Percentiles rank a stretch among this genome's conserved stretches.
phyloP scores from a whole-genome alignment of 169 alveolate genomes.

The Hepatocystis sp. region DNA sequence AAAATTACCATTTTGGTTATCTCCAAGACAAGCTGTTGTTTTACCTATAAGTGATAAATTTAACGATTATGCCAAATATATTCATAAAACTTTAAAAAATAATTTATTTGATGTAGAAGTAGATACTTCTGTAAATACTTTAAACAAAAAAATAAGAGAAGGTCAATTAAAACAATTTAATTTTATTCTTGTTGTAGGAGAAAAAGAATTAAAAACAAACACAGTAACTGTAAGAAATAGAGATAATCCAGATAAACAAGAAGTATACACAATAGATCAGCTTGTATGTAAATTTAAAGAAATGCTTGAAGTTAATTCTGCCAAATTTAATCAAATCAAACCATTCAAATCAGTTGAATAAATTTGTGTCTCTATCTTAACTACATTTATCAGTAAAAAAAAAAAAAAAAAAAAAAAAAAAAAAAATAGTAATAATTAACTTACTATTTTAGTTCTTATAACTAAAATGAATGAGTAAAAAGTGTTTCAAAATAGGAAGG shows the following conservation, averaged over 20 bases:
- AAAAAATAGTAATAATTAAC: too few species aligned
- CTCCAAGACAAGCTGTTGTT: conserved; percentile 97
- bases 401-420: too few species aligned
- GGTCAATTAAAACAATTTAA: conserved; percentile 96
- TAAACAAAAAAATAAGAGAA: conserved; percentile 96
- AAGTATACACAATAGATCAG: conserved; percentile 80
- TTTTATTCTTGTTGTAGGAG: conserved; percentile 97
- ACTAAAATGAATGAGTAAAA: too few species aligned
- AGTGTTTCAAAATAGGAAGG: too few species aligned
- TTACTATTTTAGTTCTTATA: too few species aligned
- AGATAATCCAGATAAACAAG: conserved; percentile 85
- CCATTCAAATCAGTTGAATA: conserved; percentile 1
- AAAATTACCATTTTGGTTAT: conserved; percentile 99
- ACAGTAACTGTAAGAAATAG: conserved; percentile 92
- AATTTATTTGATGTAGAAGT: conserved; percentile 89
- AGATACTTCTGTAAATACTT: conserved; percentile 93
- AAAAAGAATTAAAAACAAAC: conserved; percentile 92
- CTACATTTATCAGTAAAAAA: too few species aligned
- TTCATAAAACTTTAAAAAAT: conserved; percentile 82
- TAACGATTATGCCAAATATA: conserved; percentile 92
- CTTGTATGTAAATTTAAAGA: conserved; percentile 71
- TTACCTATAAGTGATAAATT: conserved; percentile 94
- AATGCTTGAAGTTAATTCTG: conserved; percentile 75
- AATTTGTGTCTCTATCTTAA: neutral
- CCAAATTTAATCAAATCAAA: conserved; percentile 66